Conservation (phyloP, 805 yeast species). For the Sugiyamaella lignohabitans region DNA sequence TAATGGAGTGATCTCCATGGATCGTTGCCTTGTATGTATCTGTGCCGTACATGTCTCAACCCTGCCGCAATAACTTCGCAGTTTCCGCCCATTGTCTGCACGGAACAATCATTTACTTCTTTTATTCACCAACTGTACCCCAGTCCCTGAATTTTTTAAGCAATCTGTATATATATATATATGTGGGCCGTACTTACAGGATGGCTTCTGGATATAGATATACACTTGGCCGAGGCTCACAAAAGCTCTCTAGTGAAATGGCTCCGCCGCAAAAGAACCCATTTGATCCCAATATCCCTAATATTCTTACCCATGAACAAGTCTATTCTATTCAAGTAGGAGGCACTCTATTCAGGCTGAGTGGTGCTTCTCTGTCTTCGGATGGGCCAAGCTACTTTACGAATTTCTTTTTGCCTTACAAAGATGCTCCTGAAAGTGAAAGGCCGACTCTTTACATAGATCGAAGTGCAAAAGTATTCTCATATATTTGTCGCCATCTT, state of each 20-base stretch:
- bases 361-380: conserved; percentile 79
- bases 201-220: too few species aligned
- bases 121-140: too few species aligned
- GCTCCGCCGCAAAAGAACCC: neutral
- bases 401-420: conserved; percentile 43
- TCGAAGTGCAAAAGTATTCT: conserved; percentile 64
- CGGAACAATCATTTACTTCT: too few species aligned
- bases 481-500: conserved; percentile 59
- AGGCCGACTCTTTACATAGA: conserved; percentile 53
- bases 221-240: too few species aligned
- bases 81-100: too few species aligned
- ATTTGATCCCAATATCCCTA: conserved; percentile 24
- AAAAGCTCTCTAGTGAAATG: neutral
- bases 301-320: conserved; percentile 57
- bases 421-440: conserved; percentile 32
- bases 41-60: too few species aligned
- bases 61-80: too few species aligned
- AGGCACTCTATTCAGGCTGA: conserved; percentile 48
- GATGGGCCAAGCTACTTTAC: conserved; percentile 91
- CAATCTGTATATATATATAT: too few species aligned
- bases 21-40: too few species aligned
- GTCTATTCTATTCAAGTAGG: conserved; percentile 72
- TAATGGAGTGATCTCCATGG: too few species aligned
- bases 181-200: too few species aligned
- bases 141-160: too few species aligned